Conservation (phyloP, 2,329 filamentous ascomycete genomes). For the Colletotrichum acutatum region DNA sequence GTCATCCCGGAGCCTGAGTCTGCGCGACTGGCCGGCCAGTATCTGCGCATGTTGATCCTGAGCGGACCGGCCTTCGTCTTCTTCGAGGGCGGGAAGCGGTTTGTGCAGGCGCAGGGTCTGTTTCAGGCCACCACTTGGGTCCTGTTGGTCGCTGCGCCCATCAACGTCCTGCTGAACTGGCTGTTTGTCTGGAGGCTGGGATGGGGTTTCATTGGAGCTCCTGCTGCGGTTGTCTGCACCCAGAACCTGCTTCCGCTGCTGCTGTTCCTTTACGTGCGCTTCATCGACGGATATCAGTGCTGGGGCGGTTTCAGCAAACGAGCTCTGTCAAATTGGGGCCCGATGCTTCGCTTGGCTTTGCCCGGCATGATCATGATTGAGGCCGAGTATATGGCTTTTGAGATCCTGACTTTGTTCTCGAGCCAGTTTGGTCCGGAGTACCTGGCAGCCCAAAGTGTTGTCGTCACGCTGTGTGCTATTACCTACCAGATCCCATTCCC, state of each 20-base stretch:
- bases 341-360: slow-evolving; percentile 86
- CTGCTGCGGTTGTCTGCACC: slow-evolving; percentile 82
- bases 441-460: slow-evolving; percentile 88
- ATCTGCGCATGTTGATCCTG: slow-evolving; percentile 77
- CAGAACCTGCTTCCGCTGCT: slow-evolving; percentile 81
- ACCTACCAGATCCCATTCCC: slow-evolving; percentile 95
- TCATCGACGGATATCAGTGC: slow-evolving; percentile 79
- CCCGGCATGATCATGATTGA: slow-evolving; percentile 95
- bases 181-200: slow-evolving; percentile 78
- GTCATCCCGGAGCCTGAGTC: slow-evolving; percentile 64
- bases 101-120: slow-evolving; percentile 84
- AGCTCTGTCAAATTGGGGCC: slow-evolving; percentile 81
- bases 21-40: slow-evolving; percentile 75
- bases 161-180: slow-evolving; percentile 84
- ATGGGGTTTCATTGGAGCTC: slow-evolving; percentile 82
- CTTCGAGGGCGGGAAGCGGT: slow-evolving; percentile 84
- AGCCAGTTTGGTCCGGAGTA: slow-evolving; percentile 82
- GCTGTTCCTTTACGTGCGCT: slow-evolving; percentile 82
- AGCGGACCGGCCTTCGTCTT: slow-evolving; percentile 81
- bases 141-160: slow-evolving; percentile 77
- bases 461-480: slow-evolving; percentile 81
- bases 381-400: slow-evolving; percentile 93
- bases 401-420: slow-evolving; percentile 85
- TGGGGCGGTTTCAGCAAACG: slow-evolving; percentile 83
- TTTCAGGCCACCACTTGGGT: slow-evolving; percentile 84